phyloP scores from a whole-genome alignment of 2,329 filamentous ascomycete species.

The Colletotrichum spinosum region DNA sequence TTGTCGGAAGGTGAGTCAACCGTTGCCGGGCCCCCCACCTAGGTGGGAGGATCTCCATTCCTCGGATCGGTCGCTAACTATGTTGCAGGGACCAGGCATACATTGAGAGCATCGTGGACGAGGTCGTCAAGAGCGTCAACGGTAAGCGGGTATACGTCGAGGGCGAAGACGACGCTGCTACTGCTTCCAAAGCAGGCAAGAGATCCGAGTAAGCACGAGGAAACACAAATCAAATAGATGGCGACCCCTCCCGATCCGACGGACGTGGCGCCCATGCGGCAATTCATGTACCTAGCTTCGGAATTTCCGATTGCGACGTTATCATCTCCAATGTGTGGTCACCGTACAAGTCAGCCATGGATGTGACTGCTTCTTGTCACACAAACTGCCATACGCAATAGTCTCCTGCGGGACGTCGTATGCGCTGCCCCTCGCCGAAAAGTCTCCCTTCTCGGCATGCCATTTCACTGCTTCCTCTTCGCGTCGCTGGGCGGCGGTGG shows the following conservation, averaged over 20 bases:
- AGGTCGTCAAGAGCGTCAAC: conserved; percentile 81
- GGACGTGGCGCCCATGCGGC: conserved; percentile 10
- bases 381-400: neutral
- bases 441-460: conserved; percentile 4
- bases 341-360: conserved; percentile 8
- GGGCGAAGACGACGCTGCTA: conserved; percentile 70
- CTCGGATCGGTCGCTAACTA: conserved; percentile 15
- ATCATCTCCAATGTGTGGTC: conserved; percentile 19
- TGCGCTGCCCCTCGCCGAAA: conserved; percentile 1
- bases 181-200: conserved; percentile 11
- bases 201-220: neutral
- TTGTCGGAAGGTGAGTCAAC: conserved; percentile 72
- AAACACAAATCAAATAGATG: conserved; percentile 23
- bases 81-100: conserved; percentile 75
- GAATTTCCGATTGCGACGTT: conserved; percentile 13
- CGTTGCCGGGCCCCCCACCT: neutral
- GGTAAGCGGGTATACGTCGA: conserved; percentile 78
- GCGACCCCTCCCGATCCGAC: conserved; percentile 15
- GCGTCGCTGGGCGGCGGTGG: no score
- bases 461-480: no score
- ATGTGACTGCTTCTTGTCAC: conserved; percentile 7
- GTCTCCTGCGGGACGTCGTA: neutral
- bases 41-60: conserved; percentile 7
- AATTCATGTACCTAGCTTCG: conserved; percentile 9
- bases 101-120: conserved; percentile 81